Percentiles rank a stretch among this genome's conserved stretches.
Evolutionary conservation across 495 filamentous ascomycete genomes (phyloP).

Genomic region (Tuber microsphaerosporum): DNA sequence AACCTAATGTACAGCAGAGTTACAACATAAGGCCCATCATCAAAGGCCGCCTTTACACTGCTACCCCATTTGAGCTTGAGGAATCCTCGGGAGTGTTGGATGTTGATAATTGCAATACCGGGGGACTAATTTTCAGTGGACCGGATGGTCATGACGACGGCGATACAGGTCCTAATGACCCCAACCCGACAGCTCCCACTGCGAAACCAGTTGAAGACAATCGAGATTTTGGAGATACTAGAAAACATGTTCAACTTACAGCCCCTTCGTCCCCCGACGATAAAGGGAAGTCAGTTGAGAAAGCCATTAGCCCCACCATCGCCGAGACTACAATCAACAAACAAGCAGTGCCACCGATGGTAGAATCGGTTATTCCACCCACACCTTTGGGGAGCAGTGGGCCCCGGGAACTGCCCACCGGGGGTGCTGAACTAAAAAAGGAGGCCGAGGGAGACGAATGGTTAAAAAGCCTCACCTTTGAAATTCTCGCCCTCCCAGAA

Average conservation of each 20-base stretch:
- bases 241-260: neutral
- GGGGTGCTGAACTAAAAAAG: neutral
- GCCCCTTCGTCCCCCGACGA: neutral
- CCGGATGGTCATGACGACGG: neutral
- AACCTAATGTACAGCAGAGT: neutral
- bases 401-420: neutral
- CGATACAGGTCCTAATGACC: neutral
- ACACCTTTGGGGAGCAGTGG: neutral
- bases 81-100: neutral
- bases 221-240: neutral
- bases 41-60: neutral
- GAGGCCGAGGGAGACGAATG: neutral
- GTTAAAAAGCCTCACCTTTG: neutral
- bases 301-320: neutral
- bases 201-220: neutral
- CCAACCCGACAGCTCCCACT: neutral
- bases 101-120: neutral
- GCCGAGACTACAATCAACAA: neutral
- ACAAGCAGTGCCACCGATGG: neutral
- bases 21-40: neutral
- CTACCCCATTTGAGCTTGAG: neutral
- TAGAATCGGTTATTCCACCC: neutral
- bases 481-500: neutral
- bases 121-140: neutral
- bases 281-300: neutral